Percentiles rank a stretch among this genome's conserved stretches.
Conservation (phyloP, 1,139 yeast species). For the Wickerhamomyces sp. region DNA sequence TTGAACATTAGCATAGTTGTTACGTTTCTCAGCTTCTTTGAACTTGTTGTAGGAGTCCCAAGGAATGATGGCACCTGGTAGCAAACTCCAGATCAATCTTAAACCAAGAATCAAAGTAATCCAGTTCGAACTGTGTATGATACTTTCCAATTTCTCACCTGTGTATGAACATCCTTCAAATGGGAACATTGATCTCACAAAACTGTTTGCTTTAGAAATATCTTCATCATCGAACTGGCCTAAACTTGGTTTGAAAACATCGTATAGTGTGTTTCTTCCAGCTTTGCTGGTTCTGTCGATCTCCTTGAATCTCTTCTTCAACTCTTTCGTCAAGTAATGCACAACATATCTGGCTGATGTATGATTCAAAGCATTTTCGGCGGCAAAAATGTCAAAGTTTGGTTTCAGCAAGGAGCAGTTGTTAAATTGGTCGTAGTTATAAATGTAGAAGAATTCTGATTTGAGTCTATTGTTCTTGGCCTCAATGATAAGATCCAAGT, state of each 20-base stretch:
- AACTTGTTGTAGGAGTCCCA: constrained; percentile 28
- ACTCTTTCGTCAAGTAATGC: constrained; percentile 26
- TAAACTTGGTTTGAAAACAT: constrained; percentile 28
- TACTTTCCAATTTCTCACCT: constrained; percentile 23
- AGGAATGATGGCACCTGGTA: constrained; percentile 29
- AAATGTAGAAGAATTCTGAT: constrained; percentile 24
- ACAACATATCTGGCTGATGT: constrained; percentile 28
- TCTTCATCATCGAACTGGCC: constrained; percentile 28
- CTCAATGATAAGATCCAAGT: constrained; percentile 21
- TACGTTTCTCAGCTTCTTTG: constrained; percentile 20
- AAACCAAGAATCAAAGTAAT: constrained; percentile 23
- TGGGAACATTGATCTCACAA: constrained; percentile 27
- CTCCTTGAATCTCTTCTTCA: constrained; percentile 22
- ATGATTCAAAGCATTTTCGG: constrained; percentile 23
- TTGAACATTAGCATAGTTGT: constrained; percentile 22
- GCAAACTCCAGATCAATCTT: constrained; percentile 27
- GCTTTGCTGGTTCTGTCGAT: constrained; percentile 10
- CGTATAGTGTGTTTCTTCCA: constrained; percentile 16
- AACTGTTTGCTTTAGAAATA: constrained; percentile 20
- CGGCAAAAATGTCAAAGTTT: constrained; percentile 24
- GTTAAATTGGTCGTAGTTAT: constrained; percentile 23
- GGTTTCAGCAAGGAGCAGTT: constrained; percentile 20
- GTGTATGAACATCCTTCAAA: constrained; percentile 30
- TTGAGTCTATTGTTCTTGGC: constrained; percentile 24
- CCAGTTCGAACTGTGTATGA: constrained; percentile 20